Evolutionary conservation across 1,284 basidiomycete species (phyloP), one percentile per base, ranked within the genome.

Genomic region (Apiotrichum porosum): DNA sequence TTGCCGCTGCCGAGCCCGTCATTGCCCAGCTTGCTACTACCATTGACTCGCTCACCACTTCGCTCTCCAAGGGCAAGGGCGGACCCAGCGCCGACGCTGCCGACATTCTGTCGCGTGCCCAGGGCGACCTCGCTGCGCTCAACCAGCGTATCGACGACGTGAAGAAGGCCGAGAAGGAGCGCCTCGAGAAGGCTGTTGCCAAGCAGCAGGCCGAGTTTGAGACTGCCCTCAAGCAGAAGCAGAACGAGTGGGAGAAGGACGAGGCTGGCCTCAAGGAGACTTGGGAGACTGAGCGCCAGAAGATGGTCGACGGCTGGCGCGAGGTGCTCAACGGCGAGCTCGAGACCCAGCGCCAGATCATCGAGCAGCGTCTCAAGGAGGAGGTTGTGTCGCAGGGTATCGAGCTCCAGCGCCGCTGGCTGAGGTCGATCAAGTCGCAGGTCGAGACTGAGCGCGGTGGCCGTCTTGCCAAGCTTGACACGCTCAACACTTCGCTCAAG

Each of bases 361-460:
- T 98, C 73, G 93, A 97, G 68, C 83, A 94, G 74, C 81, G 90
- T 38, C 79, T 98, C 55, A 88, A 86, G 69, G 89, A 95, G 69
- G 93, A 95, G 70, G 91, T 98, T 50, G 81, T 97, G 39, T 86
- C 91, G 5, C 93, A 97, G 71, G 94, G 93, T 19, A 91, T 99
- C 61, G 94, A 97, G 76, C 83, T 97, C 37, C 94, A 98, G 72
- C 83, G 92, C 43, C 81, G 89, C 55, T 98, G 94, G 93, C 88
- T 97, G 50, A 83, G 88, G 37, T 91, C 97, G 47, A 86, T 98
- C 79, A 95, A 97, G 76, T 80, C 90, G 54, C 86, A 85, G 61
- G 94, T 98, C 49, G 94, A 99, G 75, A 83, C 91, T 66, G 95
- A 98, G 75, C 89, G 95, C 39, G 92, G 91, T 21, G 93, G 93